phyloP scores from a whole-genome alignment of 306 rosid genomes.

The Trifolium dubium region DNA sequence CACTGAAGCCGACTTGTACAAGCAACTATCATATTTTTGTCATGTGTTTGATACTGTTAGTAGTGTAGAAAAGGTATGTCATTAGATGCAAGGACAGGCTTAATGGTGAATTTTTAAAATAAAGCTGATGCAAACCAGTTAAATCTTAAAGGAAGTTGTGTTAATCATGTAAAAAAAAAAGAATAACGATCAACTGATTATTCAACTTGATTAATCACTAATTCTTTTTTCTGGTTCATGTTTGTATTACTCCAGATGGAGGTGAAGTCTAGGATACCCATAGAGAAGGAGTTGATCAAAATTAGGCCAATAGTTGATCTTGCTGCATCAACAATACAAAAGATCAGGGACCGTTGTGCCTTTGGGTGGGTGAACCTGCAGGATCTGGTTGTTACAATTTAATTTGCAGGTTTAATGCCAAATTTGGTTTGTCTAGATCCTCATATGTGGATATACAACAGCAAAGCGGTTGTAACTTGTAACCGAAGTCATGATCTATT shows the following conservation, averaged over 20 bases:
- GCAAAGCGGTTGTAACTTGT: background rate
- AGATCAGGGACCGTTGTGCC: constrained; percentile 78
- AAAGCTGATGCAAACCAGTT: constrained; percentile 26
- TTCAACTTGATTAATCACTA: constrained; percentile 29
- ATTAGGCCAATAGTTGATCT: constrained; percentile 59
- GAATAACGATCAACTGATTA: constrained; percentile 2
- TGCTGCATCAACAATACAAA: constrained; percentile 69
- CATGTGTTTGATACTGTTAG: constrained; percentile 68
- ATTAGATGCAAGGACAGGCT: background rate
- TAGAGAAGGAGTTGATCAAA: constrained; percentile 73
- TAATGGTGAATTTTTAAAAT: background rate
- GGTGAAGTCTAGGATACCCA: constrained; percentile 50
- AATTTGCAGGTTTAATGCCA: constrained; percentile 35
- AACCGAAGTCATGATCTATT: constrained; percentile 7
- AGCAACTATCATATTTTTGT: constrained; percentile 84
- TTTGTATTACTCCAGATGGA: constrained; percentile 56
- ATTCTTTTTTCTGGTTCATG: background rate
- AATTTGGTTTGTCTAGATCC: constrained; percentile 1
- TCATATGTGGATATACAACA: constrained; percentile 15
- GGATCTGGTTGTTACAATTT: constrained; percentile 59
- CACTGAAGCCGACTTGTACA: constrained; percentile 84
- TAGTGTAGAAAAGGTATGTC: constrained; percentile 75
- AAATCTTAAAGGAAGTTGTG: background rate
- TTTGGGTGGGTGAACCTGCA: constrained; percentile 86
- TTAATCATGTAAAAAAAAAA: constrained; percentile 12